Percentiles rank a stretch among this genome's conserved stretches.
Evolutionary conservation across 495 filamentous ascomycete species (phyloP).

Genomic region (Talaromyces ruber): DNA sequence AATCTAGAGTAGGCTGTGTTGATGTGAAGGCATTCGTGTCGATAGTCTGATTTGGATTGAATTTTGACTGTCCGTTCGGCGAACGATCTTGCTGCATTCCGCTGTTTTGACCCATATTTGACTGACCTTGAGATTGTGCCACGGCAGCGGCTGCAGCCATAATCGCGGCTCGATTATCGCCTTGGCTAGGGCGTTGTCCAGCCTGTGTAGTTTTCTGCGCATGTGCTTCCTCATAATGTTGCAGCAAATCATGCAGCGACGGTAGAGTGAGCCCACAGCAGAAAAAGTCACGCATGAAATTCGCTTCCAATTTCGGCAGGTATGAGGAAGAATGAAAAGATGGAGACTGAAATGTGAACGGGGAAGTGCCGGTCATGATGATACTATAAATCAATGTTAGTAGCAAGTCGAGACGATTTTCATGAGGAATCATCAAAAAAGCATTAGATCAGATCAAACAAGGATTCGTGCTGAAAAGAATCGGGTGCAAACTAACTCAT

Average conservation of each 20-base stretch:
- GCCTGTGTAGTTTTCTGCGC: slow-evolving; percentile 55
- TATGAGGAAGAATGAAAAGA: slow-evolving; percentile 98
- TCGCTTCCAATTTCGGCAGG: slow-evolving; percentile 92
- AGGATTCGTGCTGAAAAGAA: not conserved
- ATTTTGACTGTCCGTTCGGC: slow-evolving; percentile 33
- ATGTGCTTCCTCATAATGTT: slow-evolving; percentile 94
- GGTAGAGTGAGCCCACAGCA: slow-evolving; percentile 85
- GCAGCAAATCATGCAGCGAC: slow-evolving; percentile 86
- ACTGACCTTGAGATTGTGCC: slow-evolving; percentile 45
- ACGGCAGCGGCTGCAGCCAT: slow-evolving; percentile 48
- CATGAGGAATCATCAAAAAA: not conserved
- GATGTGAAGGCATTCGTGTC: slow-evolving; percentile 12
- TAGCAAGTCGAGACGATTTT: not conserved
- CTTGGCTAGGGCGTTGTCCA: slow-evolving; percentile 45
- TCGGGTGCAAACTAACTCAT: slow-evolving; percentile 51
- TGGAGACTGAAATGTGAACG: slow-evolving; percentile 81
- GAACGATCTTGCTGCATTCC: slow-evolving; percentile 32
- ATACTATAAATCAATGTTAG: slow-evolving; percentile 49
- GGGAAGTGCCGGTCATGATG: slow-evolving; percentile 93
- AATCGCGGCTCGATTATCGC: slow-evolving; percentile 47
- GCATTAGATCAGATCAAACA: not conserved
- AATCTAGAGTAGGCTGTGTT: slow-evolving; percentile 47
- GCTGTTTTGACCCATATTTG: slow-evolving; percentile 26
- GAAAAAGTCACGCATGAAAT: slow-evolving; percentile 91
- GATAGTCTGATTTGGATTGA: slow-evolving; percentile 27